Evolutionary conservation across 192 early-diverging fungal genomes (phyloP).

Genomic region (Haplosporangium gracile): DNA sequence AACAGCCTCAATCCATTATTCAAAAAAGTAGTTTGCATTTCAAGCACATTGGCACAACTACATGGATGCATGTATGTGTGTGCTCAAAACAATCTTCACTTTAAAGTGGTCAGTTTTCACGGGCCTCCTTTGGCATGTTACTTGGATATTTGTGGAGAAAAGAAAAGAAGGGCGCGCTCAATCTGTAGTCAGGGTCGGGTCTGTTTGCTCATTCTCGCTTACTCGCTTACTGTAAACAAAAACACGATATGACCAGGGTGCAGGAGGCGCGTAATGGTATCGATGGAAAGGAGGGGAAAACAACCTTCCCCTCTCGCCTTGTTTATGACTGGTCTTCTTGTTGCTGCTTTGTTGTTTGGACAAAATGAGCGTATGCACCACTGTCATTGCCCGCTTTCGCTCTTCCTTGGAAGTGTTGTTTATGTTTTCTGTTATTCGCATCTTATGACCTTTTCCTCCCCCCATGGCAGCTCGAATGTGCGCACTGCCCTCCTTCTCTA

Average conservation of each 20-base stretch:
- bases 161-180: neutral
- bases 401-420: neutral
- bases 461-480: neutral
- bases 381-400: neutral
- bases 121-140: neutral
- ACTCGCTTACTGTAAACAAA: neutral
- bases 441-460: neutral
- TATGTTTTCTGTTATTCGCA: neutral
- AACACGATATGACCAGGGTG: neutral
- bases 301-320: neutral
- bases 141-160: neutral
- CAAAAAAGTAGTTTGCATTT: too few relatives aligned
- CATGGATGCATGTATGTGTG: neutral
- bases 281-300: neutral
- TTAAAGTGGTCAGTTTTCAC: neutral
- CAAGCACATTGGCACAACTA: neutral
- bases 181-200: neutral
- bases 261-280: neutral
- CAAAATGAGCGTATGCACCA: neutral
- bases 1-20: neutral
- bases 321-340: neutral
- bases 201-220: neutral
- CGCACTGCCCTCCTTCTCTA: neutral
- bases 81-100: neutral
- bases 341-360: neutral